Evolutionary conservation across 352 stramenopile genomes (phyloP).

Genomic region (Globisporangium acanthophoron): DNA sequence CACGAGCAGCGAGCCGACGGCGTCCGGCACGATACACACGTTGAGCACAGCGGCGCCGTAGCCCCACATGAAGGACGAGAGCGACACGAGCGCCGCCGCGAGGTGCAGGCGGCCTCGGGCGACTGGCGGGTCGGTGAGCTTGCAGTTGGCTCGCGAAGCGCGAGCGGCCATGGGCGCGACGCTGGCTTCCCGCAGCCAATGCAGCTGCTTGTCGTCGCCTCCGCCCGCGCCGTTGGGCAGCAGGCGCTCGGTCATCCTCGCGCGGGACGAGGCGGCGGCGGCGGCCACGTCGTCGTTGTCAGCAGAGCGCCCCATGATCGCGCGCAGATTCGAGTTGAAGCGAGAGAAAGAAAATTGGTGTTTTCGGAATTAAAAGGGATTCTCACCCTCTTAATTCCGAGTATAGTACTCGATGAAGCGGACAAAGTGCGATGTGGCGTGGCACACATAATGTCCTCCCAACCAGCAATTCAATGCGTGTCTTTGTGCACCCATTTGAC

Average conservation of each 20-base stretch:
- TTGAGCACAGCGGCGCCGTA: slow-evolving; percentile 68
- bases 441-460: too few species aligned
- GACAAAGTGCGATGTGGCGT: too few species aligned
- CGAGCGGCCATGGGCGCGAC: slow-evolving; percentile 7
- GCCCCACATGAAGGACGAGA: slow-evolving; percentile 81
- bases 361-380: too few species aligned
- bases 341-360: too few species aligned
- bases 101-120: slow-evolving; percentile 25
- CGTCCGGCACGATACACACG: slow-evolving; percentile 72
- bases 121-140: not conserved
- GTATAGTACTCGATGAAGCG: too few species aligned
- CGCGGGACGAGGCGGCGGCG: slow-evolving; percentile 2
- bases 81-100: slow-evolving; percentile 50
- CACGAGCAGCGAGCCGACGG: slow-evolving; percentile 57
- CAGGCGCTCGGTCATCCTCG: slow-evolving; percentile 28
- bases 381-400: too few species aligned
- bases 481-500: too few species aligned
- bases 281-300: too few species aligned
- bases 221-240: slow-evolving; percentile 17
- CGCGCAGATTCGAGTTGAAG: not conserved
- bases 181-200: slow-evolving; percentile 13
- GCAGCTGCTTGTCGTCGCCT: slow-evolving; percentile 9
- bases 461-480: too few species aligned
- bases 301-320: too few species aligned
- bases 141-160: not conserved